Evolutionary conservation across 1,284 basidiomycete genomes (phyloP).

Genomic region (Ceratobasidium sp.): DNA sequence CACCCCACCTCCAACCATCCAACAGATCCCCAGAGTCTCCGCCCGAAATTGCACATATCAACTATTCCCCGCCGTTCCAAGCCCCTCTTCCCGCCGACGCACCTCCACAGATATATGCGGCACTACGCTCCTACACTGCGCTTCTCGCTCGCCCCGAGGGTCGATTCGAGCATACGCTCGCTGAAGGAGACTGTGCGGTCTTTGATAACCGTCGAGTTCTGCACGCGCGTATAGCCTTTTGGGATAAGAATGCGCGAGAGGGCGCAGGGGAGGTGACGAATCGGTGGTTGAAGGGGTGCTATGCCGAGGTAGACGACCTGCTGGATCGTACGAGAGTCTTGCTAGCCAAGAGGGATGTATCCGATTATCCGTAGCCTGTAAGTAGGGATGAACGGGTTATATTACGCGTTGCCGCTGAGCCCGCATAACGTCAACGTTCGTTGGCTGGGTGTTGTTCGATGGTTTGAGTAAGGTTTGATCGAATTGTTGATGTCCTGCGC

Average conservation of each 20-base stretch:
- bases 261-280: slow-evolving; percentile 62
- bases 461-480: too few species aligned
- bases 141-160: slow-evolving; percentile 68
- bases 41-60: slow-evolving; percentile 69
- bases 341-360: slow-evolving; percentile 1
- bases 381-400: neutral
- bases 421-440: too few species aligned
- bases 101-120: slow-evolving; percentile 69
- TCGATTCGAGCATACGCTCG: slow-evolving; percentile 73
- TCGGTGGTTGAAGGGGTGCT: slow-evolving; percentile 88
- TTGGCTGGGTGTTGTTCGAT: too few species aligned
- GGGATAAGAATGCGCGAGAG: slow-evolving; percentile 50
- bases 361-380: neutral
- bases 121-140: slow-evolving; percentile 71
- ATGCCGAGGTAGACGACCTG: slow-evolving; percentile 82
- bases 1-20: slow-evolving; percentile 43
- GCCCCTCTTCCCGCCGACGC: slow-evolving; percentile 70
- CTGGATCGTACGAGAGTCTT: slow-evolving; percentile 68
- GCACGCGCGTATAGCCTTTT: slow-evolving; percentile 87
- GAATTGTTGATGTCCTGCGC: too few species aligned
- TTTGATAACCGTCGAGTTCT: slow-evolving; percentile 96
- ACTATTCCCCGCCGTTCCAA: slow-evolving; percentile 97
- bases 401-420: too few species aligned
- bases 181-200: slow-evolving; percentile 87
- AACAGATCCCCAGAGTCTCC: slow-evolving; percentile 45